Evolutionary conservation across 2,329 filamentous ascomycete genomes (phyloP).

Genomic region (Fusarium sp.): DNA sequence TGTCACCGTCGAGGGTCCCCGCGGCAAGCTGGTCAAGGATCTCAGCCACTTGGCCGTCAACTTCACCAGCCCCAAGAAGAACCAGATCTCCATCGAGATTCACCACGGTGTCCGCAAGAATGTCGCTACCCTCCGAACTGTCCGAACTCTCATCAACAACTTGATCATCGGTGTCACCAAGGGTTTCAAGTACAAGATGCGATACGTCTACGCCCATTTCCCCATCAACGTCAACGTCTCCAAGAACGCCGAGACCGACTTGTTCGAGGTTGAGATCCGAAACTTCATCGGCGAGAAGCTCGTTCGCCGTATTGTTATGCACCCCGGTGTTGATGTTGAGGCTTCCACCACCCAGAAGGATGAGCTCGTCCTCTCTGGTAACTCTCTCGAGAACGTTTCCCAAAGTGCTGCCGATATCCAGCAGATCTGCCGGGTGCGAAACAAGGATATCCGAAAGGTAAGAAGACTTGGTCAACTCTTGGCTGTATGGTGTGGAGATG

Average conservation of each 20-base stretch:
- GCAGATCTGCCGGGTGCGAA: conserved; percentile 98
- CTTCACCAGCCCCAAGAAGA: conserved; percentile 89
- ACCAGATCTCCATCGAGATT: conserved; percentile 94
- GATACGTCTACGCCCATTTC: conserved; percentile 99
- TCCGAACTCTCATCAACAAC: conserved; percentile 99
- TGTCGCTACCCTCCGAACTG: conserved; percentile 96
- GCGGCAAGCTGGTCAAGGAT: conserved; percentile 97
- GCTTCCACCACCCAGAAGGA: conserved; percentile 95
- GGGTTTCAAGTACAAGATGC: conserved; percentile 99
- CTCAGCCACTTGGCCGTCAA: conserved; percentile 96
- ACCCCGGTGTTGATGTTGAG: conserved; percentile 89
- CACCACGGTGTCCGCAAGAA: conserved; percentile 99
- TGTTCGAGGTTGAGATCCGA: conserved; percentile 95
- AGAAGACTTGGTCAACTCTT: conserved; percentile 37
- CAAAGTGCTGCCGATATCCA: conserved; percentile 99
- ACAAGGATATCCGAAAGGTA: conserved; percentile 99
- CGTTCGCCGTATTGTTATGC: conserved; percentile 91
- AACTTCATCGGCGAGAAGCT: conserved; percentile 99
- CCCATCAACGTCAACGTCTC: conserved; percentile 99
- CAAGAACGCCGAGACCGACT: conserved; percentile 91
- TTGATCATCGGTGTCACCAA: conserved; percentile 98
- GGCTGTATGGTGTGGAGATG: background rate
- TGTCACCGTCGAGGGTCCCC: conserved; percentile 96
- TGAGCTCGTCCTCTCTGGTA: conserved; percentile 91
- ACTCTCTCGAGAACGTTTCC: conserved; percentile 97